Evolutionary conservation across 1,284 basidiomycete species (phyloP).

Genomic region (Microbotryum silenes-acaulis): DNA sequence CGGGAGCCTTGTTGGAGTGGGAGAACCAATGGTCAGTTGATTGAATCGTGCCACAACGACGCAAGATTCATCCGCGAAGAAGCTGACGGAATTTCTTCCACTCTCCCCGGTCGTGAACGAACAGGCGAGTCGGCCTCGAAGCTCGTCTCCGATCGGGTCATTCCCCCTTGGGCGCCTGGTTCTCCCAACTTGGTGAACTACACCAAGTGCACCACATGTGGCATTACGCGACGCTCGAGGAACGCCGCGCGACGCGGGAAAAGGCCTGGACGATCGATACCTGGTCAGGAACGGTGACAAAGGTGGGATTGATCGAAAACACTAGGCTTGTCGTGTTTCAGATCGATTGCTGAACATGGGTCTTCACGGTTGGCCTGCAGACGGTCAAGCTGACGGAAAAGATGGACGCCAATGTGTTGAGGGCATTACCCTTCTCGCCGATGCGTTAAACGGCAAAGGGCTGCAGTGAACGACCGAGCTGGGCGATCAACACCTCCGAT

Average conservation of each 20-base stretch:
- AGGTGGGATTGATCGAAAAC: slow-evolving; percentile 51
- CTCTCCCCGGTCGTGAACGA: slow-evolving; percentile 44
- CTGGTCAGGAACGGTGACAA: slow-evolving; percentile 53
- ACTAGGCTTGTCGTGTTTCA: slow-evolving; percentile 38
- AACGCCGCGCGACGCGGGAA: slow-evolving; percentile 71
- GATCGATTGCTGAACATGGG: neutral
- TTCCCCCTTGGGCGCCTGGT: slow-evolving; percentile 86
- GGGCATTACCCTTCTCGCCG: slow-evolving; percentile 67
- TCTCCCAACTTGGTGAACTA: slow-evolving; percentile 78
- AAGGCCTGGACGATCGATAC: slow-evolving; percentile 85
- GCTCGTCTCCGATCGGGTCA: slow-evolving; percentile 31
- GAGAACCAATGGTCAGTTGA: slow-evolving; percentile 69
- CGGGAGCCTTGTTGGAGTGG: slow-evolving; percentile 85
- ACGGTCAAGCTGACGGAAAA: slow-evolving; percentile 64
- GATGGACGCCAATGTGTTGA: slow-evolving; percentile 70
- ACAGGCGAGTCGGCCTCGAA: slow-evolving; percentile 30
- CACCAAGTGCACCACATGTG: slow-evolving; percentile 75
- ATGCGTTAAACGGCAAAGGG: slow-evolving; percentile 40
- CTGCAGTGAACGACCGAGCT: neutral
- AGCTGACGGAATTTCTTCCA: no score
- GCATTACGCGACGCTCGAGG: slow-evolving; percentile 81
- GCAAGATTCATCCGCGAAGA: no score
- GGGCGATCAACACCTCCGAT: no score
- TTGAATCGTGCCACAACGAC: no score
- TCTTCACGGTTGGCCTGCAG: slow-evolving; percentile 42